These are phyloP conservation scores for Pythium coloratum DNA, from an alignment of 352 stramenopile genomes.

Conservation along the genomic window DNA sequence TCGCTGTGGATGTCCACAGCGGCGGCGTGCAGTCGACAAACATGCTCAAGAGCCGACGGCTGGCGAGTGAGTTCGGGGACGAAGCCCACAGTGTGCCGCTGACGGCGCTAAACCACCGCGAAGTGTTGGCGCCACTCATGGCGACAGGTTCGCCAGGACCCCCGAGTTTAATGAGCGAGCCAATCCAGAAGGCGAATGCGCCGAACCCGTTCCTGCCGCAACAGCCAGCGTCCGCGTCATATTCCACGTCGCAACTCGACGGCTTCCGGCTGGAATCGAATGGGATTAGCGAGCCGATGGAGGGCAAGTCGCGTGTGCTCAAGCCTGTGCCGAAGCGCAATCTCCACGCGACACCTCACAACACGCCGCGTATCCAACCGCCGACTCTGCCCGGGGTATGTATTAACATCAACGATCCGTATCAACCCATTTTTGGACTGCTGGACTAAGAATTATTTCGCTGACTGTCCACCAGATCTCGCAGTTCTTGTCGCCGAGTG, in stretches of 20 bases:
- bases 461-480: conserved; percentile 11
- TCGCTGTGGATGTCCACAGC: conserved; percentile 24
- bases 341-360: conserved; percentile 20
- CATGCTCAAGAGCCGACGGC: conserved; percentile 27
- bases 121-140: conserved; percentile 12
- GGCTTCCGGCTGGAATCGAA: conserved; percentile 23
- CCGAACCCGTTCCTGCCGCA: conserved; percentile 11
- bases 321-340: conserved; percentile 31
- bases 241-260: conserved; percentile 25
- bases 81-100: conserved; percentile 2
- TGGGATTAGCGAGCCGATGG: conserved; percentile 31
- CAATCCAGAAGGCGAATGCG: conserved; percentile 15
- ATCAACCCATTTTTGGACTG: neutral
- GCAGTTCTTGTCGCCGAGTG: conserved; percentile 17
- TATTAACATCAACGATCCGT: neutral
- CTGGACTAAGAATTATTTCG: neutral
- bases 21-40: conserved; percentile 18
- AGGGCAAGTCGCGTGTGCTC: conserved; percentile 29
- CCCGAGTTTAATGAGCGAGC: conserved; percentile 19
- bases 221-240: conserved; percentile 8
- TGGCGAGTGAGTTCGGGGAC: conserved; percentile 15
- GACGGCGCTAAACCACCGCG: conserved; percentile 8
- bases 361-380: conserved; percentile 22
- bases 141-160: conserved; percentile 6
- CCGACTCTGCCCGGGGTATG: conserved; percentile 35